Base-by-base conservation (phyloP, 2,329 filamentous ascomycete genomes). In the Cordyceps cicadae region DNA sequence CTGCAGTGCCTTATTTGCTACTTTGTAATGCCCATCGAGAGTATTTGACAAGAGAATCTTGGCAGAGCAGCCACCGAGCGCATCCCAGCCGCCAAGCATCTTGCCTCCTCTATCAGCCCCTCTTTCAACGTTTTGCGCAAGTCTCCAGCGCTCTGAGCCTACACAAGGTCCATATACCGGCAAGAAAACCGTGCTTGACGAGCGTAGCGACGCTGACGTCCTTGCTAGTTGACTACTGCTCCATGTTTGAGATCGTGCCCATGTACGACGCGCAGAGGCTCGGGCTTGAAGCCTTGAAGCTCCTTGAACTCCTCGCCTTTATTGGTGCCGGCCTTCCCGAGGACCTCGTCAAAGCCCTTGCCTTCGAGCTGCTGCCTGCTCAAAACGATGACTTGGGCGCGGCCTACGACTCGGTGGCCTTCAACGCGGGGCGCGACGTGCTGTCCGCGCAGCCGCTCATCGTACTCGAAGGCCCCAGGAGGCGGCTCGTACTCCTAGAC, bases 301-400 rank as follows among this genome's bases (percentile, higher is more conserved):
- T 59, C 39, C 37, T 62, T n/a, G 55, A 62, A 24, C 34, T 62
- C 2, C 45, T 59, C 3, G 37, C 61, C 1, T 59, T 62, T 37
- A 15, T 62, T 2, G 55, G 57, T 24, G 15, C 39, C 4, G 24
- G 41, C 4, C 26, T 55, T 9, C 61, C 61, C 26, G 61, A 62
- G 19, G 34, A n/a, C 1, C 39, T 62, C 37, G n/a, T 48, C 6
- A 59, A 59, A 24, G 29, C 29, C 2, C 39, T 51, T 0, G 51
- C 55, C 12, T 5, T 50, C 2, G 50, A 59, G 26, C 32, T 59
- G 3, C 19, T 59, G n/a, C 32, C 54, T 19, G 45, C 32, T 41
- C 8, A 41, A 2, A 17, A 41, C 39, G 39, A 43, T 8, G 14
- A 43, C 15, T 37, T 14, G 34, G 26, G 24, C 32, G 3, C 5